Percentiles rank a stretch among this genome's conserved stretches.
Conservation (phyloP, 805 yeast genomes). For the Cyberlindnera veronae region DNA sequence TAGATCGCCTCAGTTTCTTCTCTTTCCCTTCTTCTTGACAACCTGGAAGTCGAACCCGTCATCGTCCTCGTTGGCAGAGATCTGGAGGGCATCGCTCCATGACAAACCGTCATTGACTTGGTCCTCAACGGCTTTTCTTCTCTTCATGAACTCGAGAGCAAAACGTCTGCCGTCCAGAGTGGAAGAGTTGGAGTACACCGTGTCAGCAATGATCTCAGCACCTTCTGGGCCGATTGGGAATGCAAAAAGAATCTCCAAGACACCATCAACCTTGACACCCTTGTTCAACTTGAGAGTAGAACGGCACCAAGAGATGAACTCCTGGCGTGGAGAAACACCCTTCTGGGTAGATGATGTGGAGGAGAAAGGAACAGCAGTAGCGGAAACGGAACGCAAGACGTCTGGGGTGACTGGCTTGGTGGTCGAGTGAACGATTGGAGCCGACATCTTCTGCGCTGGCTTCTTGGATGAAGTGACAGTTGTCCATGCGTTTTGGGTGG, state of each 20-base stretch:
- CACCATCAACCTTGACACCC: conserved; percentile 73
- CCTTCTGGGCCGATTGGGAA: conserved; percentile 77
- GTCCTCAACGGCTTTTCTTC: conserved; percentile 68
- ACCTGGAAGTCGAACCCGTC: conserved; percentile 67
- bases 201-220: conserved; percentile 83
- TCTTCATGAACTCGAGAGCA: conserved; percentile 83
- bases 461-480: conserved; percentile 29
- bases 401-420: conserved; percentile 29
- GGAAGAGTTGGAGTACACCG: conserved; percentile 82
- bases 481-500: conserved; percentile 36
- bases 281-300: conserved; percentile 63
- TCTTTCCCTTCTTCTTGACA: conserved; percentile 54
- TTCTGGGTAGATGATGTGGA: conserved; percentile 7
- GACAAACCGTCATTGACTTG: conserved; percentile 45
- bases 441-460: conserved; percentile 11
- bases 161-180: conserved; percentile 94
- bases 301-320: conserved; percentile 71
- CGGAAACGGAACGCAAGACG: conserved; percentile 37
- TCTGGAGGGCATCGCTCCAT: conserved; percentile 71
- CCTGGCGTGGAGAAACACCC: conserved; percentile 46
- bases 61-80: conserved; percentile 36
- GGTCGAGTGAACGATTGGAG: conserved; percentile 14
- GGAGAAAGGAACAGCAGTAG: conserved; percentile 19
- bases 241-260: conserved; percentile 73
- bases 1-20: conserved; percentile 33